phyloP scores from a whole-genome alignment of 2,329 filamentous ascomycete genomes.

The Scedosporium minutisporum region DNA sequence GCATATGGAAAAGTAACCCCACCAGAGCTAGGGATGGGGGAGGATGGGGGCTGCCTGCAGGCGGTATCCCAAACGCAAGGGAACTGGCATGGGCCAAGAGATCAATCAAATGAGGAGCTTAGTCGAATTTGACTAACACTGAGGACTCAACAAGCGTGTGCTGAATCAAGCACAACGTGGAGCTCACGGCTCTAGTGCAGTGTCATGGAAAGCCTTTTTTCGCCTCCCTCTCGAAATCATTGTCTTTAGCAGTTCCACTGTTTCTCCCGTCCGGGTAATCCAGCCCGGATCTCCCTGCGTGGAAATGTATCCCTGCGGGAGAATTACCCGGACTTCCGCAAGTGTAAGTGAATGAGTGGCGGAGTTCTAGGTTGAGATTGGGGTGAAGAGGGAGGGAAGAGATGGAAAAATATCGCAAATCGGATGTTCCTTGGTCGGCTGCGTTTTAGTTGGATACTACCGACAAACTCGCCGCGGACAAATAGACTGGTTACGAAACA shows the following conservation, averaged over 20 bases:
- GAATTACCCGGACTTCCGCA: conserved; percentile 1
- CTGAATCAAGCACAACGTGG: background rate
- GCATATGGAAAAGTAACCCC: background rate
- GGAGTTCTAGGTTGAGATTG: background rate
- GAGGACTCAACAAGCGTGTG: too few relatives aligned
- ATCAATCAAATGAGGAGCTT: too few relatives aligned
- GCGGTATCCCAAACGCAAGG: background rate
- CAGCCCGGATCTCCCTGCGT: background rate
- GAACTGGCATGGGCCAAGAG: background rate
- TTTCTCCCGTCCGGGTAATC: background rate
- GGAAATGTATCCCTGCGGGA: background rate
- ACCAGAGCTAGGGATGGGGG: background rate
- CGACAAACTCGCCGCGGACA: background rate
- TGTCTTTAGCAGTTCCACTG: background rate
- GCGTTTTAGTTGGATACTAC: background rate
- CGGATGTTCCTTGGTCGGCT: background rate
- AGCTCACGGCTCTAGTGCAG: background rate
- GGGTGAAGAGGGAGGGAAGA: background rate
- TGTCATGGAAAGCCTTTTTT: background rate
- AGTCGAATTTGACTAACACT: too few relatives aligned
- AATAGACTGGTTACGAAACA: background rate
- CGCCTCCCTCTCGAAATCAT: background rate
- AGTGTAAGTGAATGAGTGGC: background rate
- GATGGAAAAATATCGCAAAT: background rate
- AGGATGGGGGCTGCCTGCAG: background rate